Evolutionary conservation across 768 basidiomycete genomes (phyloP), one percentile per base, ranked within the genome.

Genomic region (Lanmaoa rubissima): DNA sequence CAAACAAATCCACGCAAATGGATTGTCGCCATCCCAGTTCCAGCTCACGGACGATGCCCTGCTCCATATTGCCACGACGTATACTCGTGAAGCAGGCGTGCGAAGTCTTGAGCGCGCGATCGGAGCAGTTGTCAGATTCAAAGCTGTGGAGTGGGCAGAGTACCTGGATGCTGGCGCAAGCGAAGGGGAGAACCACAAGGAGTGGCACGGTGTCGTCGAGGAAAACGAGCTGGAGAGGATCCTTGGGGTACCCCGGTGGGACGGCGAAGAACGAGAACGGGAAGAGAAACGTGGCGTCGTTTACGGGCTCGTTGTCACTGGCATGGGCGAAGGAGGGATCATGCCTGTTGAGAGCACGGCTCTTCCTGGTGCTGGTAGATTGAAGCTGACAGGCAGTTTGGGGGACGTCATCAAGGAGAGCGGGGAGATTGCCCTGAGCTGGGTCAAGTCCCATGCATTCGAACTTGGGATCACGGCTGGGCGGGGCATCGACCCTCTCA

Each of bases 391-490:
- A 0, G 94, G 94, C 5, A 87, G 85, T 63, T 71, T 96, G 42
- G 94, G 94, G 5, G 92, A 93, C 51, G 92, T 94, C 17, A 94
- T 97, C 74, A 89, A 89, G 70, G 94, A 98, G 76, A 92, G 90
- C 58, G 93, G 87, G 9, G 90, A 92, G 67, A 77, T 98, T 44
- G 92, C 92, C 2, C 74, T 97, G 64, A 94, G 90, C 68, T 97
- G 94, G 93, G 92, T 96, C 17, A 92, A 91, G 76, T 83, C 83
- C 17, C 83, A 93, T 63, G 87, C 91, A 8, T 92, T 88, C 70
- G 87, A 88, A 42, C 70, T 93, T 58, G 83, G 87, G 41, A 84
- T 93, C 68, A 92, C 91, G 11, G 82, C 83, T 54, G 76, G 80
- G 34, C 81, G 83, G 47, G 75, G 81, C 36, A 82, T 88, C 36